Base-by-base conservation (phyloP, 345 rosid genomes). In the Stellera chamaejasme region DNA sequence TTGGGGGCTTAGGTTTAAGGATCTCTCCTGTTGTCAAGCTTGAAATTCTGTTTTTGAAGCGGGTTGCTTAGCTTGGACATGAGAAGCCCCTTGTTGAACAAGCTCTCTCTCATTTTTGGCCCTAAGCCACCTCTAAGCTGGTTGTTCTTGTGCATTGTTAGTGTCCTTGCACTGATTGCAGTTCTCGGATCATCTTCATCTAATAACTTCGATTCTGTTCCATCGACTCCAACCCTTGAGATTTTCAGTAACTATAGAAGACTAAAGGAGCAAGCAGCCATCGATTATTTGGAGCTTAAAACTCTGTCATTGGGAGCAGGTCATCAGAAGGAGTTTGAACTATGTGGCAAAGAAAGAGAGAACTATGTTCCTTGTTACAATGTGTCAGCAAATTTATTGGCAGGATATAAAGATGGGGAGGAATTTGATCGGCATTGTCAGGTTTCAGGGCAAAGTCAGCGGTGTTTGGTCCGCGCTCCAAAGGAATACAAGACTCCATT, bases 391-490 rank as follows among this genome's bases (percentile, higher is more conserved):
- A 93, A 83, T 73, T 66, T 79, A 59, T 73, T 87, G 61, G 73
- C 81, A 36, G 94, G 96, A 47, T 79, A 78, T 72, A 84, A 79
- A 75, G 81, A 84, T 36, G 92, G 95, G 58, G 96, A 83, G 68
- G 96, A 79, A 75, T 83, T 81, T 52, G 99, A 89, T 76, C 78
- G 99, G 64, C 97, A 84, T 66, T 93, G 97, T 54, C 95, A 85
- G 63, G 67, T 76, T 58, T 75, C 83, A 50, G 74, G 71, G 69
- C 75, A 63, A 26, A 63, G 60, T 14, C 76, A 72, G 45, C 62
- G 69, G 63, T 93, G 97, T 77, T 64, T 93, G 58, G 78, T 85
- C 73, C 99, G 88, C 55, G 82, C 99, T 60, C 97, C 99, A 10
- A 87, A 83, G 78, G 97, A 90, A 50, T 93, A 93, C 69, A 89